Evolutionary conservation across 306 rosid species (phyloP), one percentile per base, ranked within the genome.

Genomic region (Prunus persica): DNA sequence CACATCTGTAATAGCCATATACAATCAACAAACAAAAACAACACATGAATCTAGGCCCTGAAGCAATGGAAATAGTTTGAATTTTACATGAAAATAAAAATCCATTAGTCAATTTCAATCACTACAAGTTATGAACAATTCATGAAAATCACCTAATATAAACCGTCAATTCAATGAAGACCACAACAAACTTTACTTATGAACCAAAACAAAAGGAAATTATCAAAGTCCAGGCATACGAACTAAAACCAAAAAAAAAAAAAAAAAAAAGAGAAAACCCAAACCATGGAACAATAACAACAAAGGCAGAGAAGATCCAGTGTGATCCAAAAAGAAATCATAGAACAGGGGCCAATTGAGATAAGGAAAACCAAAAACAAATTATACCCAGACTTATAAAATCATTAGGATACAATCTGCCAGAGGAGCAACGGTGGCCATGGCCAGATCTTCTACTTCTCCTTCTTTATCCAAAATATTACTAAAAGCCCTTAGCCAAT

Each of bases 391-490:
- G 32, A 56, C 4, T 30, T 19, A 13, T 41, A 72, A 72, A 61
- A 38, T 1, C 43, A 67, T 8, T 83, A 93, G 98, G 97, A 93
- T 94, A 94, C 97, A 96, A 86, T 94, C 97, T 5, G 92, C 88
- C 38, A 96, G 83, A 73, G 88, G 85, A 81, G 97, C 96, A 67
- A 90, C 96, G 70, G 90, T 84, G 24, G 98, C 96, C 98, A 94
- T 91, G 80, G 79, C 69, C 63, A 87, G 96, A 91, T 88, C 90
- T 83, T 64, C 76, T 65, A 54, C 54, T 30, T 32, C 38, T 30
- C 34, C 34, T 32, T 32, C 34, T 32, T 32, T 51, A 66, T 66
- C 64, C 34, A 16, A 55, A 28, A 45, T 3, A 10, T 9, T 27
- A 72, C 50, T 34, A 41, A 20, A 71, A 55, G 49, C 66, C 83